Evolutionary conservation across 129 eudicot genomes (phyloP), one percentile per base, ranked within the genome.

Genomic region (Cynara cardunculus): DNA sequence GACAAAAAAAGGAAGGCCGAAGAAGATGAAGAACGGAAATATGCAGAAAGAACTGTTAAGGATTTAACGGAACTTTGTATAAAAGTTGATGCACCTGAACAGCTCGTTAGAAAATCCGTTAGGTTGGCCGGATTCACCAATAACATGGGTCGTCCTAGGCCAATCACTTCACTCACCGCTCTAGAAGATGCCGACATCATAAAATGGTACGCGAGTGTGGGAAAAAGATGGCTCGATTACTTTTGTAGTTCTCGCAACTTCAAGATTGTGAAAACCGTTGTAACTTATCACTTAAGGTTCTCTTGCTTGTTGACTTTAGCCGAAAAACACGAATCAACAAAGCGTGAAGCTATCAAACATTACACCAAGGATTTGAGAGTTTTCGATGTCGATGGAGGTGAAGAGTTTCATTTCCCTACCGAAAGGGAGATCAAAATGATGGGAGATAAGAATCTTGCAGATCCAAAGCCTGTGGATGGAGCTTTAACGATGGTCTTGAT

Each of bases 61-160:
- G 99, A 95, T 85, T 80, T 95, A 83, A 92, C 95, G 16, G 89
- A 86, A 79, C 89, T 91, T 4, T 84, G 87, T 81, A 87, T 92
- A 74, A 95, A 89, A 89, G 93, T 95, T 5, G 87, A 85, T 18
- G 97, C 97, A 34, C 99, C 99, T 1, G 83, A 90, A 59, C 90
- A 82, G 68, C 85, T 85, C 12, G 78, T 95, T 11, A 86, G 87
- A 69, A 89, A 92, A 80, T 87, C 93, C 2, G 90, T 95, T 25
- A 87, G 84, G 86, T 39, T 84, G 81, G 89, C 85, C 11, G 97
- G 99, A 3, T 89, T 95, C 81, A 95, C 99, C 13, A 95, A 92
- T 46, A 64, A 79, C 64, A 90, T 95, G 99, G 99, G 97, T 25
- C 97, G 99, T n/a, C 99, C 99, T 4, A 88, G 99, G 84, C 97